Conservation (phyloP, 805 yeast genomes). For the Wickerhamomyces canadensis region DNA sequence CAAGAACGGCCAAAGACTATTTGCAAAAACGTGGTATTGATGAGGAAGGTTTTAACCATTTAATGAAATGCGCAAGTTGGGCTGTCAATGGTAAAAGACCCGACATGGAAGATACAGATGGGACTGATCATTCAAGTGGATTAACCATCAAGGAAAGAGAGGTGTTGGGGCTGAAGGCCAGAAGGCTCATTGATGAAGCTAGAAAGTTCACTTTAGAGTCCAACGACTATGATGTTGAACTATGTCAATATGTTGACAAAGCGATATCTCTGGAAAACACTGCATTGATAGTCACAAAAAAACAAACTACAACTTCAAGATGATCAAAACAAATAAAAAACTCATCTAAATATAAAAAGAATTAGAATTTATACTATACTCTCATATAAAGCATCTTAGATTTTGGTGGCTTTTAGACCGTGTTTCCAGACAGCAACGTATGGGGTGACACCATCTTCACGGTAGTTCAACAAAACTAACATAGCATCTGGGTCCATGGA, state of each 20-base stretch:
- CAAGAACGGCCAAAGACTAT: slow-evolving; percentile 20
- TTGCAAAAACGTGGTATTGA: slow-evolving; percentile 22
- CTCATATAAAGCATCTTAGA: slow-evolving; percentile 45
- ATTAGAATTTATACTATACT: background rate
- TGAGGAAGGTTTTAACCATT: slow-evolving; percentile 35
- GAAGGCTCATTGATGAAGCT: slow-evolving; percentile 72
- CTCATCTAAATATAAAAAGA: slow-evolving; percentile 1
- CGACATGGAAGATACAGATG: slow-evolving; percentile 32
- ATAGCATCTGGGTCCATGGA: slow-evolving; percentile 99
- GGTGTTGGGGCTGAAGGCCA: slow-evolving; percentile 56
- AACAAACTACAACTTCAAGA: slow-evolving; percentile 1
- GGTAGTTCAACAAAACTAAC: slow-evolving; percentile 97
- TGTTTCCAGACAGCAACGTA: slow-evolving; percentile 98
- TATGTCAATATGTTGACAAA: slow-evolving; percentile 54
- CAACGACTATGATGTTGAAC: slow-evolving; percentile 36
- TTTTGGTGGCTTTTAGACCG: slow-evolving; percentile 86
- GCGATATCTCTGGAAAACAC: slow-evolving; percentile 68
- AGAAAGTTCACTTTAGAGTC: slow-evolving; percentile 44
- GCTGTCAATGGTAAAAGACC: slow-evolving; percentile 69
- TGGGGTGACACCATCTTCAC: slow-evolving; percentile 99
- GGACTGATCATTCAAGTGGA: slow-evolving; percentile 40
- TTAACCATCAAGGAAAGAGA: slow-evolving; percentile 46
- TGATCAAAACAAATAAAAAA: too few species aligned
- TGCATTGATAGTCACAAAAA: slow-evolving; percentile 35
- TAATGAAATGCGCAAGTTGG: slow-evolving; percentile 77